Conservation (phyloP, 2,329 filamentous ascomycete genomes). For the Aspergillus felis region DNA sequence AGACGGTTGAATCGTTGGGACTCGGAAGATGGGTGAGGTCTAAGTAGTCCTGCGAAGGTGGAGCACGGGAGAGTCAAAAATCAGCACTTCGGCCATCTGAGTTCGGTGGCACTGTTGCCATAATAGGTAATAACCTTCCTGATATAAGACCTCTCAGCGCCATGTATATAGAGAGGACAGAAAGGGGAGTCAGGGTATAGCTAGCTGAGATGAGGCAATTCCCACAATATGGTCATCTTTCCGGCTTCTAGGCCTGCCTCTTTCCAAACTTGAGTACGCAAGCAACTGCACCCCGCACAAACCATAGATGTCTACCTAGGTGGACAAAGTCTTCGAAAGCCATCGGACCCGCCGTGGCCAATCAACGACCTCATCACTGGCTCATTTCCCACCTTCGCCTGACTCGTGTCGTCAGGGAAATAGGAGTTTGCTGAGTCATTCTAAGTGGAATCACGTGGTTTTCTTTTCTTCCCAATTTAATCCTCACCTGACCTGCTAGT, state of each 20-base stretch:
- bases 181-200: no score
- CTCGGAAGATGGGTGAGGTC: not conserved
- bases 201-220: not conserved
- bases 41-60: not conserved
- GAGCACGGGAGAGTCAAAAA: not conserved
- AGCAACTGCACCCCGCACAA: slow-evolving; percentile 11
- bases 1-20: not conserved
- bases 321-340: not conserved
- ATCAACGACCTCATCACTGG: slow-evolving; percentile 1
- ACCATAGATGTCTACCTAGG: slow-evolving; percentile 1
- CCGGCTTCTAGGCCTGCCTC: not conserved
- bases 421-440: not conserved
- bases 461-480: no score
- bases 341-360: slow-evolving; percentile 2
- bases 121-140: not conserved
- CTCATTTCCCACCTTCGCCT: slow-evolving; percentile 5
- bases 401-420: slow-evolving; percentile 21
- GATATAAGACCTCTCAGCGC: no score
- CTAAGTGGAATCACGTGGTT: not conserved
- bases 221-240: not conserved
- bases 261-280: slow-evolving; percentile 2
- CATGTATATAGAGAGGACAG: no score
- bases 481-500: not conserved
- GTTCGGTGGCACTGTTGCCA: not conserved
- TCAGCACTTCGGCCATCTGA: not conserved